These are phyloP conservation scores for Pestalotiopsis fici DNA, from an alignment of 2,329 filamentous ascomycete genomes.

Conservation along the genomic window DNA sequence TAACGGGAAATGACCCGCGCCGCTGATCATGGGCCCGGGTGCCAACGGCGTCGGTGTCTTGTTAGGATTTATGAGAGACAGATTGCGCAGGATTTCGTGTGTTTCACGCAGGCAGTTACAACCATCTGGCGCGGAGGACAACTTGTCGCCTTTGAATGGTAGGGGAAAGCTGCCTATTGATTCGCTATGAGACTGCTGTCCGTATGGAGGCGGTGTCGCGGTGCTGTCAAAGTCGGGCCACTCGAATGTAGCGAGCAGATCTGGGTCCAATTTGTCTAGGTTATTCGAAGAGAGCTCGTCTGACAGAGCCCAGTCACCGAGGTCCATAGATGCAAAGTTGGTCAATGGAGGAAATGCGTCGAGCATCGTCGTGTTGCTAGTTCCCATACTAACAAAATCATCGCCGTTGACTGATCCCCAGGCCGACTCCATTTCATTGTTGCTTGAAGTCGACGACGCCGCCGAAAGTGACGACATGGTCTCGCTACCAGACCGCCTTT, in stretches of 20 bases:
- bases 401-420: not conserved
- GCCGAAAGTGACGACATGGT: not conserved
- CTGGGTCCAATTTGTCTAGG: conserved; percentile 2
- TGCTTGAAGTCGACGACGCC: not conserved
- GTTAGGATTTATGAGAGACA: conserved; percentile 3
- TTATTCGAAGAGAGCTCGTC: conserved; percentile 8
- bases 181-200: not conserved
- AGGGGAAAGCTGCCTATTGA: not conserved
- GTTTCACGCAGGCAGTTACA: conserved; percentile 14
- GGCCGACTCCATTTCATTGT: not conserved
- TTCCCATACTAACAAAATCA: not conserved
- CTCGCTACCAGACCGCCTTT: not conserved
- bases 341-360: conserved; percentile 9
- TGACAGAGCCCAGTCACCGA: conserved; percentile 9
- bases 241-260: conserved; percentile 9
- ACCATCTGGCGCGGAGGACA: not conserved
- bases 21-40: not conserved
- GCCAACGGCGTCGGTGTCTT: not conserved
- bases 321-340: conserved; percentile 10
- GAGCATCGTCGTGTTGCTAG: conserved; percentile 2
- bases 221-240: conserved; percentile 7
- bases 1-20: conserved; percentile 12
- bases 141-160: not conserved
- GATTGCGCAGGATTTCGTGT: conserved; percentile 13
- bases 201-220: not conserved